Conservation (phyloP, 371 early-diverging fungal species). For the Syncephalastrum racemosum region DNA sequence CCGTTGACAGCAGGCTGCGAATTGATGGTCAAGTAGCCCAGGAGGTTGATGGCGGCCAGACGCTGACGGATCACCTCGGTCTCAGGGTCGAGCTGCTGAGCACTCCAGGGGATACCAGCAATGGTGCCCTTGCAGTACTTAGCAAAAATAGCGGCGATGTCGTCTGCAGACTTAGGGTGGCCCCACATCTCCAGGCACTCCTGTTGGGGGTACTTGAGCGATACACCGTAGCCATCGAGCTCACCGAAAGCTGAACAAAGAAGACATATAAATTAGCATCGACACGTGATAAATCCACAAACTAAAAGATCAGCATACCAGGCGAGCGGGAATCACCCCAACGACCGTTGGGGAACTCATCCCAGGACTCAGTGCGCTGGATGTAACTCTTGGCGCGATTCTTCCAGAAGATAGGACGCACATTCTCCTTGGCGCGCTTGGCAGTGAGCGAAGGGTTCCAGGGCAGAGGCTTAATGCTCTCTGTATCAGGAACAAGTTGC, state of each 20-base stretch:
- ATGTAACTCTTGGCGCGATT: conserved; percentile 93
- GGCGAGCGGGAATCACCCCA: conserved; percentile 97
- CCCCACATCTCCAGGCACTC: conserved; percentile 82
- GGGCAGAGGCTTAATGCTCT: conserved; percentile 85
- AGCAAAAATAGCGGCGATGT: conserved; percentile 77
- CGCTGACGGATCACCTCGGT: conserved; percentile 72
- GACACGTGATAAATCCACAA: not conserved
- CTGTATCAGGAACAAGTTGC: conserved; percentile 72
- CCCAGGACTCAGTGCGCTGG: conserved; percentile 93
- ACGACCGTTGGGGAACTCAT: conserved; percentile 97
- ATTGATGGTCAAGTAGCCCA: conserved; percentile 94
- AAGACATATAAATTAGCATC: not conserved
- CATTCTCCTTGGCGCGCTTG: conserved; percentile 90
- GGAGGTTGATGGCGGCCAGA: conserved; percentile 72
- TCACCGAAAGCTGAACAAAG: conserved; percentile 75
- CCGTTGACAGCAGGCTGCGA: conserved; percentile 96
- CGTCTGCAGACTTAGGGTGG: conserved; percentile 61
- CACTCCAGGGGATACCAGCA: conserved; percentile 90
- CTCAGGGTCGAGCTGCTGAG: conserved; percentile 81
- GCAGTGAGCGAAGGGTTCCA: conserved; percentile 82
- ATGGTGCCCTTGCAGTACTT: conserved; percentile 80
- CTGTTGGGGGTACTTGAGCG: conserved; percentile 67
- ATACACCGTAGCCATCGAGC: conserved; percentile 86
- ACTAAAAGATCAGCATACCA: conserved; percentile 15
- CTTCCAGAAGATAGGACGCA: conserved; percentile 98